Evolutionary conservation across 768 basidiomycete species (phyloP).

Genomic region (Tylopilus subfusipes): DNA sequence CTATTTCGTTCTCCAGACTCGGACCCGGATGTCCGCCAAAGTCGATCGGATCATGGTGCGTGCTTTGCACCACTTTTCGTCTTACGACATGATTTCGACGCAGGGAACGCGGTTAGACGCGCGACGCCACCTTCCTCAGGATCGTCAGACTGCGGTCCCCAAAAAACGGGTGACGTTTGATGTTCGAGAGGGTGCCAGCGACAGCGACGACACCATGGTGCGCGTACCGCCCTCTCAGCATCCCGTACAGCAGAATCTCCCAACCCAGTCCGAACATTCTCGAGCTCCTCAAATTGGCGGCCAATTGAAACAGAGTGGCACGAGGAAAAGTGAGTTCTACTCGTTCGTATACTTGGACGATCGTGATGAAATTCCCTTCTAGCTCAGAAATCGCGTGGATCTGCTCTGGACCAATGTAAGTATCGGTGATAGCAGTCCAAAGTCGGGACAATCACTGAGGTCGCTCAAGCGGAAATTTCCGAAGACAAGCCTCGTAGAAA

Average conservation of each 20-base stretch:
- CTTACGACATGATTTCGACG: not conserved
- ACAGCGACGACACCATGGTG: constrained; percentile 15
- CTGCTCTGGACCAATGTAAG: constrained; percentile 14
- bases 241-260: constrained; percentile 1
- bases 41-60: constrained; percentile 2
- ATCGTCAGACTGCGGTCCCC: not conserved
- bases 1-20: constrained; percentile 13
- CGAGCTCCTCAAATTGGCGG: not conserved
- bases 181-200: constrained; percentile 1
- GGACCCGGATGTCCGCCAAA: constrained; percentile 7
- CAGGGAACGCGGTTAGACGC: constrained; percentile 1
- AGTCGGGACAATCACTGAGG: not conserved
- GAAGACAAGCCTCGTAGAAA: constrained; percentile 6
- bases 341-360: not conserved
- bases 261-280: not conserved
- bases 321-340: constrained; percentile 5
- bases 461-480: constrained; percentile 8
- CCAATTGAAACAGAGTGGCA: constrained; percentile 1
- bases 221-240: constrained; percentile 5
- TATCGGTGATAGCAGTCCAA: not conserved
- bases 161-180: constrained; percentile 17
- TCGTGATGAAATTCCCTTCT: not conserved
- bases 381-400: constrained; percentile 9
- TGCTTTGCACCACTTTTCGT: not conserved
- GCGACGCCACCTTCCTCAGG: not conserved